Conservation (phyloP, 495 filamentous ascomycete species). For the Tricharina praecox region DNA sequence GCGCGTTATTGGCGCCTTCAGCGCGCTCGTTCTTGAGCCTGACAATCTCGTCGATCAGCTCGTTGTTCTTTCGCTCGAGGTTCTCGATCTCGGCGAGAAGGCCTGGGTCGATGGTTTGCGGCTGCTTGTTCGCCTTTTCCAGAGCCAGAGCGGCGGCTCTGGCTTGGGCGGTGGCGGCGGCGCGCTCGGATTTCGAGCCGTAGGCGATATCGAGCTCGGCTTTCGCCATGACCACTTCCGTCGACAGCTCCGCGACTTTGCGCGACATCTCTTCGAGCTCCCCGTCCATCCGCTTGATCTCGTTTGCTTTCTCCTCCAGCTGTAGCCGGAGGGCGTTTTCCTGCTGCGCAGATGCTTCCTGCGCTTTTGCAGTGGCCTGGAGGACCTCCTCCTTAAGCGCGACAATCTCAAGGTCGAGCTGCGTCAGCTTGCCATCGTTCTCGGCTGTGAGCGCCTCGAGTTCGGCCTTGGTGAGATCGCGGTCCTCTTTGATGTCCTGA, state of each 20-base stretch:
- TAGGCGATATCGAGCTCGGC: conserved; percentile 93
- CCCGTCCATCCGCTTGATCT: conserved; percentile 37
- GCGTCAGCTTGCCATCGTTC: conserved; percentile 12
- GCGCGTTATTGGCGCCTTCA: conserved; percentile 29
- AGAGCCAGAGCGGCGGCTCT: conserved; percentile 20
- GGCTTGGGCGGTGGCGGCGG: conserved; percentile 49
- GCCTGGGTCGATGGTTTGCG: conserved; percentile 34
- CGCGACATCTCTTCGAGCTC: conserved; percentile 62
- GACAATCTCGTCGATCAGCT: conserved; percentile 43
- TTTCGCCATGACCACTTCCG: conserved; percentile 77
- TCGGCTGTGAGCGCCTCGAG: conserved; percentile 15
- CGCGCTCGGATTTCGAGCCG: conserved; percentile 58
- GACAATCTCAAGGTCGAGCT: conserved; percentile 17
- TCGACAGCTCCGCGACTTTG: conserved; percentile 71
- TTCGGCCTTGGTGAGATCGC: conserved; percentile 27
- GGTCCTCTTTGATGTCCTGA: conserved; percentile 31
- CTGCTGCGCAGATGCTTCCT: conserved; percentile 7
- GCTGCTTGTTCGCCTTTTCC: conserved; percentile 20
- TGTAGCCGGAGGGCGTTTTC: conserved; percentile 14
- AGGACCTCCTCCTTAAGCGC: conserved; percentile 12
- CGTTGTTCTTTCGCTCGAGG: conserved; percentile 43
- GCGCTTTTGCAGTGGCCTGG: conserved; percentile 12
- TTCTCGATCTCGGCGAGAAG: conserved; percentile 49
- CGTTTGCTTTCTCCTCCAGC: conserved; percentile 29
- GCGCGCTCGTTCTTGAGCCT: conserved; percentile 31